Base-by-base conservation (phyloP, 148 eudicot genomes). In the Spergularia marina region DNA sequence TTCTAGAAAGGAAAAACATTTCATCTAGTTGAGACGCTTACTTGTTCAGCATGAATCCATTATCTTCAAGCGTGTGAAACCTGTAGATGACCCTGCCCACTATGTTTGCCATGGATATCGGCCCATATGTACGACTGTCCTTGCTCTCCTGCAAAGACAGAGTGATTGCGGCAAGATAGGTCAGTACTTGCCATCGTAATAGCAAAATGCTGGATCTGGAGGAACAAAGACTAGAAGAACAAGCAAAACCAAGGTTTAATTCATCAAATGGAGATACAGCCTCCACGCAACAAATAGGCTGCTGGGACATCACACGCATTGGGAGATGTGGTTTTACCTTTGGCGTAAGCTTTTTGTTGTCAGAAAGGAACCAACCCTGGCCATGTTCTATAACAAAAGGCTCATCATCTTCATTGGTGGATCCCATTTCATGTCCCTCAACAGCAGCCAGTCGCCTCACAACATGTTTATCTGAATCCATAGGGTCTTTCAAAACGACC, bases 391-490 rank as follows among this genome's bases (percentile, higher is more conserved):
- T 18, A 79, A 79, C 77, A 73, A 79, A 79, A 66, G 73, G 61
- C 18, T 73, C 62, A 51, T 67, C 81, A 58, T 79, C 63, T 71
- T 79, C 25, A 9, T 73, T 39, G 15, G 67, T 67, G 15, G 81
- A 79, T 17, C 39, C 74, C 77, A 79, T 79, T 73, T 79, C 77
- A 53, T 58, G 12, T 49, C 77, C 77, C 47, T 25, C 65, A 41
- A 73, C 67, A 73, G 81, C 81, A 73, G 81, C 77, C 73, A 79
- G 52, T 41, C 73, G 73, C 34, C 81, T 73, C 23, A 79, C 77
- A 13, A 79, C 36, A 53, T 25, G 10, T 15, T 73, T 68, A 34
- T 57, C 12, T 58, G 77, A 59, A 59, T 59, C 54, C 39, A 52
- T 30, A 47, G 81, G 81, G 34, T 79, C 81, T 55, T 59, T 59